Percentiles rank a stretch among this genome's conserved stretches.
phyloP scores from a whole-genome alignment of 106 monocot species.

The Dioscorea zingiberensis region DNA sequence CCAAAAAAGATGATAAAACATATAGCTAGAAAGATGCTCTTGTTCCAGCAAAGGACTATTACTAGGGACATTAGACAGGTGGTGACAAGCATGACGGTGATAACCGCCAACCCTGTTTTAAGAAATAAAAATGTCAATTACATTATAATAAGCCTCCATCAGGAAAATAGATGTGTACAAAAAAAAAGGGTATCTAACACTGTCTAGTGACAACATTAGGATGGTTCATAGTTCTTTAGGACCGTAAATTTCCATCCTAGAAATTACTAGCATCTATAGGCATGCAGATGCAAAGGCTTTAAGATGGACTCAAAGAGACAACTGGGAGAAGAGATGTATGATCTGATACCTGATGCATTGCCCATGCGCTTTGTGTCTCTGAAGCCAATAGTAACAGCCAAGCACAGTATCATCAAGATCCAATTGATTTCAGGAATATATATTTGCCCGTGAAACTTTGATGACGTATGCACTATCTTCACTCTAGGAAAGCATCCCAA shows the following conservation, averaged over 20 bases:
- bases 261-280: too few species aligned
- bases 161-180: too few species aligned
- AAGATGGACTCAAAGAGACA: too few species aligned
- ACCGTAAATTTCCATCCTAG: too few species aligned
- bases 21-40: constrained; percentile 61
- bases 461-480: constrained; percentile 85
- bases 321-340: too few species aligned
- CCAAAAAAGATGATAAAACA: constrained; percentile 90
- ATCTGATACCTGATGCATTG: constrained; percentile 74
- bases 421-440: constrained; percentile 95
- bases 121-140: neutral
- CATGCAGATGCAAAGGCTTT: too few species aligned
- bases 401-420: constrained; percentile 78
- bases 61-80: constrained; percentile 96
- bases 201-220: too few species aligned
- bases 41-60: constrained; percentile 78
- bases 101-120: constrained; percentile 70
- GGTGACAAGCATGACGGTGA: constrained; percentile 96
- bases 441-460: constrained; percentile 74
- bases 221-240: too few species aligned
- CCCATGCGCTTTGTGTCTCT: constrained; percentile 80
- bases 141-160: too few species aligned
- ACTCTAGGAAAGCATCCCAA: constrained; percentile 85
- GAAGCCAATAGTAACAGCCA: constrained; percentile 79
- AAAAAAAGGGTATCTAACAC: too few species aligned